phyloP scores from a whole-genome alignment of 768 basidiomycete species.

The Termitomyces sp. region DNA sequence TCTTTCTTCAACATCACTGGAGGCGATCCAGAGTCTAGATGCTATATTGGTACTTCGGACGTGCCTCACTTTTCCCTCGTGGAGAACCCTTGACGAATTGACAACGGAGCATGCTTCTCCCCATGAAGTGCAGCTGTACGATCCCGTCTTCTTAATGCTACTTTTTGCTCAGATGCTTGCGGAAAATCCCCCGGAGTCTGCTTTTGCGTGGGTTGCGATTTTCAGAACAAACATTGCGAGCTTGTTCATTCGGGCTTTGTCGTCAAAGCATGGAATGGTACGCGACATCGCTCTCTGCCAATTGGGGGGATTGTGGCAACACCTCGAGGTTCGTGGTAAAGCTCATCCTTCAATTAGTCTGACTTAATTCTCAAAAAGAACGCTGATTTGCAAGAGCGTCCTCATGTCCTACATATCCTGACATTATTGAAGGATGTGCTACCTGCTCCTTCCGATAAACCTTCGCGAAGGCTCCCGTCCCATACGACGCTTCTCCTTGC shows the following conservation, averaged over 20 bases:
- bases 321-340: constrained; percentile 49
- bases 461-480: constrained; percentile 59
- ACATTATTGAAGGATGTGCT: constrained; percentile 56
- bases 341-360: not conserved
- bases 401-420: constrained; percentile 69
- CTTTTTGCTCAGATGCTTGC: constrained; percentile 63
- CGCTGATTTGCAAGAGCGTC: constrained; percentile 72
- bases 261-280: constrained; percentile 54
- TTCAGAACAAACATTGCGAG: constrained; percentile 77
- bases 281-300: constrained; percentile 58
- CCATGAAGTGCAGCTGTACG: constrained; percentile 52
- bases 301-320: constrained; percentile 53
- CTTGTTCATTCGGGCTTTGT: constrained; percentile 65
- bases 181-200: constrained; percentile 49
- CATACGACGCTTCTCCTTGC: constrained; percentile 77
- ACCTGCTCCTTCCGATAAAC: constrained; percentile 31
- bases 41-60: constrained; percentile 62
- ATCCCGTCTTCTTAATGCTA: constrained; percentile 70
- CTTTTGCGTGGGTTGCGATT: constrained; percentile 80
- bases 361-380: constrained; percentile 21
- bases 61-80: constrained; percentile 62
- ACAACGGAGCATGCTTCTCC: constrained; percentile 15
- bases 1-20: constrained; percentile 43
- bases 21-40: constrained; percentile 69
- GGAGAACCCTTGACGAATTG: constrained; percentile 46